These are phyloP conservation scores for Cutaneotrichosporon mucoides DNA, from an alignment of 1,284 basidiomycete species.

Conservation along the genomic window DNA sequence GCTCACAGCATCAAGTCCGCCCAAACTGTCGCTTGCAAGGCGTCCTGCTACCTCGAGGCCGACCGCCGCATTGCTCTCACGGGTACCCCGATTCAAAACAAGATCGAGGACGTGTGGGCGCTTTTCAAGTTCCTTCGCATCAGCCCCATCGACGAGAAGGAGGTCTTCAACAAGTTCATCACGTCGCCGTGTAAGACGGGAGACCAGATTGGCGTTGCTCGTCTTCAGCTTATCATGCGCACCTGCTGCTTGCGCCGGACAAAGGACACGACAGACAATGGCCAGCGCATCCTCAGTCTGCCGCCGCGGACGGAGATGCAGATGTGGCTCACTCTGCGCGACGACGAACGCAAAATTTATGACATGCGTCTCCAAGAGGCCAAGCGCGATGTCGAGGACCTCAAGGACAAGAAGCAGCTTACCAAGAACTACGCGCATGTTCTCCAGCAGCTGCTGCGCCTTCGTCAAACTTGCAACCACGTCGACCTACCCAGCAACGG, in stretches of 20 bases:
- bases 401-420: constrained; percentile 80
- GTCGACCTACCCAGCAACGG: constrained; percentile 72
- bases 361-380: constrained; percentile 63
- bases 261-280: constrained; percentile 81
- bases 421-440: constrained; percentile 95
- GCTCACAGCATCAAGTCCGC: constrained; percentile 98
- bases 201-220: constrained; percentile 83
- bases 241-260: constrained; percentile 93
- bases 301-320: constrained; percentile 84
- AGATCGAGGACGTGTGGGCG: constrained; percentile 95
- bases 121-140: constrained; percentile 93
- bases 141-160: constrained; percentile 88
- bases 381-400: constrained; percentile 55
- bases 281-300: constrained; percentile 75
- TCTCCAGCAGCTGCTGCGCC: constrained; percentile 86
- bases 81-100: constrained; percentile 98
- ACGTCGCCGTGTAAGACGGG: constrained; percentile 86
- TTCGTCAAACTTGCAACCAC: constrained; percentile 97
- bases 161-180: constrained; percentile 87
- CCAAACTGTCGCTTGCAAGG: constrained; percentile 85
- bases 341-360: constrained; percentile 80
- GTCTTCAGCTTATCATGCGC: constrained; percentile 96
- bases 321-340: constrained; percentile 76
- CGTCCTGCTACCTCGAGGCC: constrained; percentile 89
- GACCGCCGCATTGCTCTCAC: constrained; percentile 90